A percentile compares a stretch with the other conserved stretches of the same genome.
phyloP scores from a whole-genome alignment of 2,329 filamentous ascomycete genomes.

The Phaeophleospora eucalypticola region DNA sequence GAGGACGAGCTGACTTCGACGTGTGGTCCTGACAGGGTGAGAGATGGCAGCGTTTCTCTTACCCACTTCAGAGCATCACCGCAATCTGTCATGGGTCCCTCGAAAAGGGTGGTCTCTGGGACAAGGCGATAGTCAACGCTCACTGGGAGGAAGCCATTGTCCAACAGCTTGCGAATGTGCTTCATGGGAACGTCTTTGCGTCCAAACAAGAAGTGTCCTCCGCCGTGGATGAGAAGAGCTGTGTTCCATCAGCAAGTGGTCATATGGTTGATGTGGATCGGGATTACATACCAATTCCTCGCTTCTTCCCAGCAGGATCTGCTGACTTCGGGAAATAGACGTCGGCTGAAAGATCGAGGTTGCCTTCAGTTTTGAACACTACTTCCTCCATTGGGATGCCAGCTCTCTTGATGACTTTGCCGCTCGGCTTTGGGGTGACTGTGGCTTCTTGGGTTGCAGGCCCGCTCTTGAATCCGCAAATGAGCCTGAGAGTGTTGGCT shows the following conservation, averaged over 20 bases:
- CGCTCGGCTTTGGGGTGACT: background rate
- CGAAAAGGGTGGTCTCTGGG: conserved; percentile 5
- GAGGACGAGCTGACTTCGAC: background rate
- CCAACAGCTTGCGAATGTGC: conserved; percentile 5
- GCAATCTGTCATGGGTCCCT: conserved; percentile 9
- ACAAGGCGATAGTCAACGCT: conserved; percentile 11
- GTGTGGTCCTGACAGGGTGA: background rate
- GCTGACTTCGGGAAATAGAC: too few relatives aligned
- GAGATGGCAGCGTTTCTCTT: background rate
- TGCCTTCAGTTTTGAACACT: background rate
- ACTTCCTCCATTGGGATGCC: background rate
- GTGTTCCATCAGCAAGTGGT: background rate
- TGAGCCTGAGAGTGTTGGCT: too few relatives aligned
- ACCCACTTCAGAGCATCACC: conserved; percentile 8
- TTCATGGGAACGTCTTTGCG: conserved; percentile 7
- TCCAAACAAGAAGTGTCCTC: conserved; percentile 8
- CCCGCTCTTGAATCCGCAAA: background rate
- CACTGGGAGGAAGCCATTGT: conserved; percentile 7
- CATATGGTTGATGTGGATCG: too few relatives aligned
- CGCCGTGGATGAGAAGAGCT: conserved; percentile 11
- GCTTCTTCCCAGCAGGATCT: background rate
- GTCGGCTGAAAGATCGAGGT: background rate
- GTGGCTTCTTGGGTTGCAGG: too few relatives aligned
- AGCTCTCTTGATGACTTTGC: background rate
- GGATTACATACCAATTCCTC: background rate